Evolutionary conservation across 2,329 filamentous ascomycete genomes (phyloP).

Genomic region (Claviceps monticola): DNA sequence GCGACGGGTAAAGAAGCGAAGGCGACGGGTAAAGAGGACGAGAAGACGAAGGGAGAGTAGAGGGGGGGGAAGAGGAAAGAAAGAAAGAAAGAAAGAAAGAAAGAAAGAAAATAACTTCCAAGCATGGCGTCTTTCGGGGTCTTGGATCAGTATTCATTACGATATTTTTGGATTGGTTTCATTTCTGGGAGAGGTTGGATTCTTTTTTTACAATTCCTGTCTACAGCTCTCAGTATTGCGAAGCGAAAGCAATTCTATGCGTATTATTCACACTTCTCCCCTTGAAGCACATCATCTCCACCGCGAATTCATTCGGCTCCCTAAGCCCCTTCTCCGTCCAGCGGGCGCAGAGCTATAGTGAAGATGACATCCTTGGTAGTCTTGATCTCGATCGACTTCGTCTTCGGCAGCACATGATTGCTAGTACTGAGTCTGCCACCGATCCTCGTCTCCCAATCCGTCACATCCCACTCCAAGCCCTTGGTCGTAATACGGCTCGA

Average conservation of each 20-base stretch:
- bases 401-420: constrained; percentile 53
- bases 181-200: too few species aligned
- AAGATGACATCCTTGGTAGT: constrained; percentile 56
- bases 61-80: background rate
- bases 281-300: background rate
- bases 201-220: too few species aligned
- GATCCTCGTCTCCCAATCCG: constrained; percentile 64
- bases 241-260: background rate
- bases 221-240: too few species aligned
- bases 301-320: background rate
- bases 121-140: constrained; percentile 8
- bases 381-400: constrained; percentile 46
- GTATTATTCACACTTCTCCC: constrained; percentile 8
- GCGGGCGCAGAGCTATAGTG: constrained; percentile 48
- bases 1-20: background rate
- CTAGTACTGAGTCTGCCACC: constrained; percentile 65
- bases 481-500: constrained; percentile 62
- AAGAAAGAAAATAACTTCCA: background rate
- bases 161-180: too few species aligned
- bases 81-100: background rate
- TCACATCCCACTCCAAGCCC: constrained; percentile 85
- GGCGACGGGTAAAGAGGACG: background rate
- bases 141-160: background rate
- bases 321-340: constrained; percentile 17
- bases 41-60: background rate